phyloP scores from a whole-genome alignment of 371 early-diverging fungal genomes.

The Apophysomyces elegans region DNA sequence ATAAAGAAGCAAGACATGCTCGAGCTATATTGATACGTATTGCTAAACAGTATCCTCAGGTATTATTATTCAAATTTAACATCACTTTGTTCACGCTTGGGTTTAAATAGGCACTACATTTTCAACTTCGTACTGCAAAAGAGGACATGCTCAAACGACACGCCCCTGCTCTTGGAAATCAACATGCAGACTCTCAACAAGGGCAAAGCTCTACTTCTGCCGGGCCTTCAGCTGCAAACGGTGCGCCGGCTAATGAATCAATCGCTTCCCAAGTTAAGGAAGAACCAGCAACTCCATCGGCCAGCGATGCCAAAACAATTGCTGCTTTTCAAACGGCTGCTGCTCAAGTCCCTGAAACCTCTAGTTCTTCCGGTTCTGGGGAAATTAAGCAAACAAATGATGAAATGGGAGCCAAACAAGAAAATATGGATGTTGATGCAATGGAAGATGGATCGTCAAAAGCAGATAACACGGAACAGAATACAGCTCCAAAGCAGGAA shows the following conservation, averaged over 20 bases:
- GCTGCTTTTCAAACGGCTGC: slow-evolving; percentile 18
- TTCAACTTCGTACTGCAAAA: slow-evolving; percentile 89
- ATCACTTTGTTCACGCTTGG: background rate
- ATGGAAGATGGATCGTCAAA: slow-evolving; percentile 4
- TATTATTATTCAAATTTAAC: slow-evolving; percentile 24
- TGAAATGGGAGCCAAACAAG: background rate
- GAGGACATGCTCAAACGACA: slow-evolving; percentile 83
- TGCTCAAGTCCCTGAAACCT: slow-evolving; percentile 3
- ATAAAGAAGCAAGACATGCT: slow-evolving; percentile 83
- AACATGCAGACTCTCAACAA: slow-evolving; percentile 15
- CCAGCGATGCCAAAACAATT: slow-evolving; percentile 17
- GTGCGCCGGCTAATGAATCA: background rate
- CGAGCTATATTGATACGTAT: slow-evolving; percentile 86
- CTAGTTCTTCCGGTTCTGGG: background rate
- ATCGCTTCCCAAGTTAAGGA: slow-evolving; percentile 1
- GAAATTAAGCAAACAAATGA: slow-evolving; percentile 1
- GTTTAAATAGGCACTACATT: slow-evolving; percentile 80
- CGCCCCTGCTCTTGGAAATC: slow-evolving; percentile 14
- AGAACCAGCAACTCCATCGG: slow-evolving; percentile 19
- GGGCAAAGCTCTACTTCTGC: slow-evolving; percentile 23
- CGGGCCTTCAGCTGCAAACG: slow-evolving; percentile 7
- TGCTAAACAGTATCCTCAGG: slow-evolving; percentile 96
- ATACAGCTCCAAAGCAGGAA: slow-evolving; percentile 16
- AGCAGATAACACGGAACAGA: background rate
- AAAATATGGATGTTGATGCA: slow-evolving; percentile 11